Conservation (phyloP, 2,329 filamentous ascomycete genomes). For the Chaetomium strumarium region DNA sequence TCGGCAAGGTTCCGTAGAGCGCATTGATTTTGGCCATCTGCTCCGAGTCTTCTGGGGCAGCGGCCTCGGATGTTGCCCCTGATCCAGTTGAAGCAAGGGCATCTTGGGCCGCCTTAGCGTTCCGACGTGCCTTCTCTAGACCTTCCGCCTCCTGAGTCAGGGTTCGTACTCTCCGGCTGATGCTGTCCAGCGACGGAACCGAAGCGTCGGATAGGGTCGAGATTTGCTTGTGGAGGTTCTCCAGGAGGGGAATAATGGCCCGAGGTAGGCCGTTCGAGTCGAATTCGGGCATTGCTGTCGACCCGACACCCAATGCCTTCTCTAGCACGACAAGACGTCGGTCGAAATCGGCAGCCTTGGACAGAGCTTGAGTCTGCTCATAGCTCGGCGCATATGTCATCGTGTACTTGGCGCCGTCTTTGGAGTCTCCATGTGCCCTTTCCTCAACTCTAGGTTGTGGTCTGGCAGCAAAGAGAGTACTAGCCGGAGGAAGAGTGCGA, state of each 20-base stretch:
- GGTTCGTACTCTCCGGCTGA: conserved; percentile 63
- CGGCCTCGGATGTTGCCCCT: conserved; percentile 33
- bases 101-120: conserved; percentile 57
- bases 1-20: conserved; percentile 80
- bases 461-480: conserved; percentile 20
- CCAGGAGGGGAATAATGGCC: conserved; percentile 76
- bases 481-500: conserved; percentile 24
- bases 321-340: conserved; percentile 73
- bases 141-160: conserved; percentile 67
- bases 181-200: conserved; percentile 65
- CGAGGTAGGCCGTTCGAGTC: conserved; percentile 51
- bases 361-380: conserved; percentile 64
- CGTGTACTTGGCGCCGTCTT: conserved; percentile 50
- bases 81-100: conserved; percentile 45
- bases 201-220: conserved; percentile 67
- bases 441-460: conserved; percentile 21
- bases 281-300: conserved; percentile 58
- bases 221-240: conserved; percentile 75
- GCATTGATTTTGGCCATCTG: conserved; percentile 84
- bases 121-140: conserved; percentile 58
- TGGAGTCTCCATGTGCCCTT: conserved; percentile 16
- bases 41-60: conserved; percentile 50
- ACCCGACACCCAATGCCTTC: conserved; percentile 71
- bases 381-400: conserved; percentile 60
- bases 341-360: conserved; percentile 84